Evolutionary conservation across 1,284 basidiomycete species (phyloP), one percentile per base, ranked within the genome.

Genomic region (Cryptococcus wingfieldii): DNA sequence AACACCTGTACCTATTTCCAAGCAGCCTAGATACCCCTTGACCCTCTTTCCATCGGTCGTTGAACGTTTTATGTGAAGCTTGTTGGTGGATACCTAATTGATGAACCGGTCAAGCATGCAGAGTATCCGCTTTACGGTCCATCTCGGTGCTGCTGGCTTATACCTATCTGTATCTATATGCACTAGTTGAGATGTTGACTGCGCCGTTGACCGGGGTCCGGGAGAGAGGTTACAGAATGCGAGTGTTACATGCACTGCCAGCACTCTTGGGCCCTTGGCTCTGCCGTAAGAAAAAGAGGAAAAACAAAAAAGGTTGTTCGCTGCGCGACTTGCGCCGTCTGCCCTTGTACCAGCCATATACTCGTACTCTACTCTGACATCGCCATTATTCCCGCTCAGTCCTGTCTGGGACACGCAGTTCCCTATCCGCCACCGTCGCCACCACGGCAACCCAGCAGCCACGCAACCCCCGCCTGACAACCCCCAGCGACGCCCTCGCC

Each of bases 1-100:
- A 61, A 63, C 46, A 61, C 57, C 49, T 62, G 64, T 55, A 58
- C 51, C 51, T 66, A 56, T 27, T 51, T 56, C 38, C 51, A 27
- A 23, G 54, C 49, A 5, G 54, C 19, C 23, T 56, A 47, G 23
- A 13, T 13, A 31, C 31, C 6, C 8, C 18, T 9, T 47, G 25
- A 31, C n/a, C 27, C 23, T 13, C 16, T 23, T 10, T 5, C 31
- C 31, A 6, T 34, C 5, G 6, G 31, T 34, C 10, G 31, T 10
- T 34, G 31, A 34, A 34, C 31, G 31, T 34, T 44, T 23, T 18
- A 19, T 44, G 42, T 18, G 42, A 23, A 23, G 23, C 23, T 23
- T 23, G 23, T 23, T 41, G 13, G 4, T 4, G 49, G 28, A 43
- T 37, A 43, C 46, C 23, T 50, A 5, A 28, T 23, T 31, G 38